Evolutionary conservation across 768 basidiomycete species (phyloP).

Genomic region (Macrocybe gigantea): DNA sequence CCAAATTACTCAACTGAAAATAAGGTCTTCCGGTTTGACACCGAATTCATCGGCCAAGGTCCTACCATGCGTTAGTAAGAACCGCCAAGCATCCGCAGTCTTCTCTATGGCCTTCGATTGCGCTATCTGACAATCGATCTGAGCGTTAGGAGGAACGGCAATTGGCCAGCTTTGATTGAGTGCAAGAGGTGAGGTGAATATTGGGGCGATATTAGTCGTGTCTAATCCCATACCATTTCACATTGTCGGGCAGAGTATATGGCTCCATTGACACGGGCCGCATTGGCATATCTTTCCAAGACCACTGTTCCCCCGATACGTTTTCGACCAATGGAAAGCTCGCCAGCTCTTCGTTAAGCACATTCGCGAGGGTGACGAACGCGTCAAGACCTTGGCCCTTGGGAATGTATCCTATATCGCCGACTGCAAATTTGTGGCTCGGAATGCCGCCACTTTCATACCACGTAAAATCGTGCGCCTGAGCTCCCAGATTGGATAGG

Average conservation of each 20-base stretch:
- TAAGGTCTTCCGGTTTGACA: slow-evolving; percentile 35
- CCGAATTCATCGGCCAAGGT: slow-evolving; percentile 21
- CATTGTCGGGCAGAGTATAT: slow-evolving; percentile 24
- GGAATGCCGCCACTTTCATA: slow-evolving; percentile 29
- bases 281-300: slow-evolving; percentile 28
- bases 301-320: slow-evolving; percentile 27
- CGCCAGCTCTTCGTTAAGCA: slow-evolving; percentile 23
- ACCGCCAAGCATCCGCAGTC: slow-evolving; percentile 32
- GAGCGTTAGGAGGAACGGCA: slow-evolving; percentile 27
- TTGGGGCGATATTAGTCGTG: neutral
- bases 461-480: slow-evolving; percentile 34
- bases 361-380: slow-evolving; percentile 34
- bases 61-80: slow-evolving; percentile 25
- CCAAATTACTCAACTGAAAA: slow-evolving; percentile 27
- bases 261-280: slow-evolving; percentile 24
- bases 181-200: neutral
- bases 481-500: slow-evolving; percentile 26
- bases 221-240: slow-evolving; percentile 21
- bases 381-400: slow-evolving; percentile 25
- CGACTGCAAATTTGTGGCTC: slow-evolving; percentile 31
- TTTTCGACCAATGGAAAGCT: slow-evolving; percentile 14
- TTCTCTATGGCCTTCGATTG: slow-evolving; percentile 20
- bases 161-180: slow-evolving; percentile 34
- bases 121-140: slow-evolving; percentile 31
- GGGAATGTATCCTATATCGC: slow-evolving; percentile 41